These are phyloP conservation scores for Trichoderma lentiforme DNA, from an alignment of 2,329 filamentous ascomycete genomes.

Conservation along the genomic window DNA sequence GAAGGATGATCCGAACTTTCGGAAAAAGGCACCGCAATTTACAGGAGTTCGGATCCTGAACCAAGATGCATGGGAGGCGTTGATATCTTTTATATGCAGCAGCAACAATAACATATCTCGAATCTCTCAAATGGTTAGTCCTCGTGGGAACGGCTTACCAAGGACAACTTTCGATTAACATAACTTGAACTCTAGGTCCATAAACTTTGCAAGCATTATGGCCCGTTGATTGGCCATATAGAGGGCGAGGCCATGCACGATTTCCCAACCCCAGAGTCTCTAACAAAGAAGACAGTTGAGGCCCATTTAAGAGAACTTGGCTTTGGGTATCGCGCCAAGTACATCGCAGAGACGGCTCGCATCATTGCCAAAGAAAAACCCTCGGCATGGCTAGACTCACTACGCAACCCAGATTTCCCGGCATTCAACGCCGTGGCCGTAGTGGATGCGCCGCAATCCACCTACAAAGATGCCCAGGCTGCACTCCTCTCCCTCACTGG, in stretches of 20 bases:
- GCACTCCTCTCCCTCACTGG: slow-evolving; percentile 76
- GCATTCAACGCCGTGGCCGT: slow-evolving; percentile 42
- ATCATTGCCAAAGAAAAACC: slow-evolving; percentile 68
- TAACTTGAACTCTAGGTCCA: slow-evolving; percentile 55
- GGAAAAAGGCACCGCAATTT: slow-evolving; percentile 80
- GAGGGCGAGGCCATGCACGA: slow-evolving; percentile 75
- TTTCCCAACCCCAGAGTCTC: slow-evolving; percentile 72
- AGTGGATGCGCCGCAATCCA: slow-evolving; percentile 50
- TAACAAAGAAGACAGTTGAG: slow-evolving; percentile 76
- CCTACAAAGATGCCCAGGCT: slow-evolving; percentile 77
- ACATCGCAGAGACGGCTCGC: slow-evolving; percentile 80
- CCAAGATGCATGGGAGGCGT: slow-evolving; percentile 93
- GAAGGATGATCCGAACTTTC: slow-evolving; percentile 79
- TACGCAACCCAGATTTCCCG: slow-evolving; percentile 74
- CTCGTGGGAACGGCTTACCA: background rate
- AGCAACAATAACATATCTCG: slow-evolving; percentile 97
- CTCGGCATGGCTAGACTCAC: slow-evolving; percentile 68
- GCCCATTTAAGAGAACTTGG: slow-evolving; percentile 74
- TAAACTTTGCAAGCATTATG: slow-evolving; percentile 85
- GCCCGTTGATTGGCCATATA: slow-evolving; percentile 68
- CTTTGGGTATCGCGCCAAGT: slow-evolving; percentile 92
- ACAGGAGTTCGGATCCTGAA: slow-evolving; percentile 87
- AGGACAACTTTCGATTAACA: background rate
- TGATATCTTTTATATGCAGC: slow-evolving; percentile 95
- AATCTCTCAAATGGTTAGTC: slow-evolving; percentile 84